Percentiles rank a stretch among this genome's conserved stretches.
Evolutionary conservation across 2,329 filamentous ascomycete species (phyloP).

Genomic region (Neofusicoccum kwambonambiense): DNA sequence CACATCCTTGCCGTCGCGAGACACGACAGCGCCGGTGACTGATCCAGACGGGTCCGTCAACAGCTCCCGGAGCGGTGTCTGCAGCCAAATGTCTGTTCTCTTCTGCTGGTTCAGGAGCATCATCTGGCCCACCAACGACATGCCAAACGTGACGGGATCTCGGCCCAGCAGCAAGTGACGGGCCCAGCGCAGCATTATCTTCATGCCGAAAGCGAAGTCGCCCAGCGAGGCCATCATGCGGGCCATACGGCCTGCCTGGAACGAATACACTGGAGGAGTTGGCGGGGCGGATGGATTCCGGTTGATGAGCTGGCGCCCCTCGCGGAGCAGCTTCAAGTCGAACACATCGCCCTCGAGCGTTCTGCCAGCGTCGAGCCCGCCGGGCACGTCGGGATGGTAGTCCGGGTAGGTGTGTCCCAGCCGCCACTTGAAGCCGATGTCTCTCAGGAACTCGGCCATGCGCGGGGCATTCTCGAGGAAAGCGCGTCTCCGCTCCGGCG

Average conservation of each 20-base stretch:
- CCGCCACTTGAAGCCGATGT: slow-evolving; percentile 29
- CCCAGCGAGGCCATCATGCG: neutral
- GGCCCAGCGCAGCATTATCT: neutral
- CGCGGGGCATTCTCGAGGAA: slow-evolving; percentile 33
- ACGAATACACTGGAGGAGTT: neutral
- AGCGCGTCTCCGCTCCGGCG: slow-evolving; percentile 26
- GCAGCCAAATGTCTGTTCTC: slow-evolving; percentile 17
- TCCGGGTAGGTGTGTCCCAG: slow-evolving; percentile 30
- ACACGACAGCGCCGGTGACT: slow-evolving; percentile 29
- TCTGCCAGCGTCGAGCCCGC: slow-evolving; percentile 22
- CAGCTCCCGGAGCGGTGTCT: slow-evolving; percentile 19
- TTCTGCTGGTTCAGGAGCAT: slow-evolving; percentile 19
- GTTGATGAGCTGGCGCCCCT: slow-evolving; percentile 20
- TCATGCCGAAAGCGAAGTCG: neutral
- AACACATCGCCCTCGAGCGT: slow-evolving; percentile 31
- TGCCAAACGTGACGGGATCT: slow-evolving; percentile 22
- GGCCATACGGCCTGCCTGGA: neutral
- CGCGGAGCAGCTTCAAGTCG: slow-evolving; percentile 27
- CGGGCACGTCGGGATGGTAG: slow-evolving; percentile 30
- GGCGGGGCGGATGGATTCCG: neutral
- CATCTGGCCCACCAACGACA: slow-evolving; percentile 22
- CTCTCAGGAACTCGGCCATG: slow-evolving; percentile 33
- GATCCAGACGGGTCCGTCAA: slow-evolving; percentile 19
- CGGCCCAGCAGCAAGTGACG: neutral
- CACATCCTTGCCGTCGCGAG: slow-evolving; percentile 24